phyloP scores from a whole-genome alignment of 2,329 filamentous ascomycete species.

The Coccinonectria pachysandricola region DNA sequence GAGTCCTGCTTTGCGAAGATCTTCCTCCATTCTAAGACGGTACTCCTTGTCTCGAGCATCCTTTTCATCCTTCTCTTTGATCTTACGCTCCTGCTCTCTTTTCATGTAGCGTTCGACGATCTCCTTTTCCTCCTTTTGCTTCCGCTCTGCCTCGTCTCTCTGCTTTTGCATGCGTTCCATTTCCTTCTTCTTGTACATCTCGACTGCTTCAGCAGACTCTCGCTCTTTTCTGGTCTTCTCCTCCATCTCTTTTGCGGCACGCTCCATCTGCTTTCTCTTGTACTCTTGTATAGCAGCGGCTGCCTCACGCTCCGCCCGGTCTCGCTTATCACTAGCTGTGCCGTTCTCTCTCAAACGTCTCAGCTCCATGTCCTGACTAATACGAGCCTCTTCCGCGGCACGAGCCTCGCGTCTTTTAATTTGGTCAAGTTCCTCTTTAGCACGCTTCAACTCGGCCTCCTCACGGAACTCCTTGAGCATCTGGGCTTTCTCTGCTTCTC shows the following conservation, averaged over 20 bases:
- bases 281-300: conserved; percentile 41
- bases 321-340: conserved; percentile 35
- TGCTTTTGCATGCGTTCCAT: conserved; percentile 34
- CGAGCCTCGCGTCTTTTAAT: conserved; percentile 36
- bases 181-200: conserved; percentile 38
- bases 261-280: conserved; percentile 29
- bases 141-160: conserved; percentile 35
- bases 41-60: conserved; percentile 36
- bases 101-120: conserved; percentile 42
- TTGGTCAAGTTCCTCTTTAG: conserved; percentile 37
- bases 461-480: conserved; percentile 31
- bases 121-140: conserved; percentile 39
- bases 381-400: conserved; percentile 38
- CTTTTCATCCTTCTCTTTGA: conserved; percentile 37
- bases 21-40: conserved; percentile 44
- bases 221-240: conserved; percentile 29
- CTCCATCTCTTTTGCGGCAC: conserved; percentile 25
- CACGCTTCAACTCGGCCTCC: conserved; percentile 39
- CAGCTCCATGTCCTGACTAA: conserved; percentile 40
- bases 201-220: conserved; percentile 39
- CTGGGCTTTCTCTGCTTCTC: conserved; percentile 26
- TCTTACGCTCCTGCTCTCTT: conserved; percentile 32
- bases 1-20: conserved; percentile 47
- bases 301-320: conserved; percentile 34
- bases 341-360: conserved; percentile 33